Base-by-base conservation (phyloP, 2,329 filamentous ascomycete species). In the Fusarium citri region DNA sequence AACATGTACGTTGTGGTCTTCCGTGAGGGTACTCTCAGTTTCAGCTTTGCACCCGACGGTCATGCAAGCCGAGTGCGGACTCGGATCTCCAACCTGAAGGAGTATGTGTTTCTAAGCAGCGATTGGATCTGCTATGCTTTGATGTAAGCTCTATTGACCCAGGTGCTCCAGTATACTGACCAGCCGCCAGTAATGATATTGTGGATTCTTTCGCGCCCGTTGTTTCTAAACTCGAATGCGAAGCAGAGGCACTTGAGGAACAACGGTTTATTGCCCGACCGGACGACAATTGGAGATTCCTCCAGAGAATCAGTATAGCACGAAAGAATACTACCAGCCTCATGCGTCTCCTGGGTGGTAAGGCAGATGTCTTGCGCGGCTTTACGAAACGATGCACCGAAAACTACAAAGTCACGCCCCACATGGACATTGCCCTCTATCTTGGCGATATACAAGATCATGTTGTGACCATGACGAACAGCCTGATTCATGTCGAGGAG, bases 71-170 rank as follows among this genome's bases (percentile, higher is more conserved):
- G 96, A 70, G 96, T 99, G 25, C 90, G 95, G 71, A 94, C 92
- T 84, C 90, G 96, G 80, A 98, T 99, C 75, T 91, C 93, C 22
- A 92, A 93, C 73, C 85, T 99, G 58, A 94, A 97, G 77, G 96
- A 99, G 77, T 98, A 98, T 77, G 92, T 98, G 74, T 91, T 94
- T 66, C 86, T 99, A 40, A 97, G 94, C 77, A 94, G 94, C 72
- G 96, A 99, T 81, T 99, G 96, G 95, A 97, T 98, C 74, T 99
- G 96, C 84, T 99, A 99, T 78, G 96, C 96, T 46, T 87, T 99
- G 77, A 98, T 99, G 91, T 93, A 84, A 86, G 91, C n/a, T 5
- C 7, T 83, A n/a, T 28, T n/a, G 42, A n/a, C 7, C 18, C 14
- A n/a, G 4, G 14, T 7, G 23, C 9, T 6, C 12, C 23, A 12